phyloP scores from a whole-genome alignment of 306 rosid genomes.

The Rosa rugosa region DNA sequence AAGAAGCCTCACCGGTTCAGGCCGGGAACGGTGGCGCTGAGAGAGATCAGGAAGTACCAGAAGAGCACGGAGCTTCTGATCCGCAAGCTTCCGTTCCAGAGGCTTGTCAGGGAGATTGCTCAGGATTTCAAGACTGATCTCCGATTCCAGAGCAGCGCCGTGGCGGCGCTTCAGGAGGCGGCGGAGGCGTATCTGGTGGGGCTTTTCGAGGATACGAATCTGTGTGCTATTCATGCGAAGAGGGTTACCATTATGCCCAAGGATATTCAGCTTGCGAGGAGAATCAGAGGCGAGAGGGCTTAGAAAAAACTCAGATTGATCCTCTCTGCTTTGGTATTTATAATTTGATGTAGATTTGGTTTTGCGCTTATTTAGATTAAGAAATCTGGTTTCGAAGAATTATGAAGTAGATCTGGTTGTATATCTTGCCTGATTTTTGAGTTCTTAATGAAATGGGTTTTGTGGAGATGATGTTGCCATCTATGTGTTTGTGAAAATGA shows the following conservation, averaged over 20 bases:
- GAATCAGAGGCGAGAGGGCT: constrained; percentile 26
- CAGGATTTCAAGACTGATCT: constrained; percentile 37
- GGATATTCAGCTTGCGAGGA: constrained; percentile 20
- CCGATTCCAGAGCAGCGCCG: constrained; percentile 36
- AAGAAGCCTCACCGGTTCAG: constrained; percentile 35
- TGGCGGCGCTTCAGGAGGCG: constrained; percentile 37
- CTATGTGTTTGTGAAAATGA: not conserved
- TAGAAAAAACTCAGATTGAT: not conserved
- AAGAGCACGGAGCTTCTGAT: constrained; percentile 34
- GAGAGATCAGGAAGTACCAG: constrained; percentile 35
- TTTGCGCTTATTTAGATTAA: no score
- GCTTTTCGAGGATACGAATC: constrained; percentile 31
- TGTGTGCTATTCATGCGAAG: constrained; percentile 31
- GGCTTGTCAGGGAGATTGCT: constrained; percentile 32
- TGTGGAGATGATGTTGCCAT: not conserved
- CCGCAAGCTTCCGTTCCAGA: constrained; percentile 35
- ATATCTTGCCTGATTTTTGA: not conserved
- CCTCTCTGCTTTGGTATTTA: no score
- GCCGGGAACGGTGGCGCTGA: constrained; percentile 26
- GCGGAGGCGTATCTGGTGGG: constrained; percentile 34
- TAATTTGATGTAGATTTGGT: not conserved
- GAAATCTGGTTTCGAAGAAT: not conserved
- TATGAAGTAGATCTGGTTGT: not conserved
- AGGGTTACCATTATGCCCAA: constrained; percentile 23
- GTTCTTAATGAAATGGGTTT: not conserved